phyloP scores from a whole-genome alignment of 768 basidiomycete genomes.

The Amanita polypyramis region DNA sequence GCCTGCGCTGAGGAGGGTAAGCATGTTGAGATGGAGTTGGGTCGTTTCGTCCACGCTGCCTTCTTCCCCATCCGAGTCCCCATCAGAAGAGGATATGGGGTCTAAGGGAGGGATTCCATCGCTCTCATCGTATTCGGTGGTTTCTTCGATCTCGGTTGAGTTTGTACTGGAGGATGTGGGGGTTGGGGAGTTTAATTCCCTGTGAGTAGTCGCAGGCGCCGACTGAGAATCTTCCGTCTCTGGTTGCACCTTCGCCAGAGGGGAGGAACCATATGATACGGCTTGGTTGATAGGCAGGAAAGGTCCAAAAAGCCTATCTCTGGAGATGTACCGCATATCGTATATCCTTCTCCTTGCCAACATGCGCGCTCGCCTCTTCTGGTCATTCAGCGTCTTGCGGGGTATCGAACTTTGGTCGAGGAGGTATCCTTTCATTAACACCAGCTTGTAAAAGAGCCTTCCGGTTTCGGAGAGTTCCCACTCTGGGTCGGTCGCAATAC shows the following conservation, averaged over 20 bases:
- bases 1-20: not conserved
- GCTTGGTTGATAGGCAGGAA: constrained; percentile 17
- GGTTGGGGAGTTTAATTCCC: too few species aligned
- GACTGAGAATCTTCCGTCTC: not conserved
- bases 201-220: too few species aligned
- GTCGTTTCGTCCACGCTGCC: not conserved
- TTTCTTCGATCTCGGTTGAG: too few species aligned
- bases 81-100: too few species aligned
- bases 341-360: constrained; percentile 24
- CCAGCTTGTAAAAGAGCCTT: constrained; percentile 29
- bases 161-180: too few species aligned
- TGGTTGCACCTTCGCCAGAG: not conserved
- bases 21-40: not conserved
- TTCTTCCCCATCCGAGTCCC: too few species aligned
- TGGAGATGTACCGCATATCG: constrained; percentile 22
- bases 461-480: constrained; percentile 21
- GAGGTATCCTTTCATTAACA: constrained; percentile 34
- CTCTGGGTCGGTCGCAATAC: constrained; percentile 9
- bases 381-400: not conserved
- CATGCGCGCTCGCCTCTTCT: not conserved
- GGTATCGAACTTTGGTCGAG: constrained; percentile 11
- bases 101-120: too few species aligned
- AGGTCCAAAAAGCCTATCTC: constrained; percentile 25
- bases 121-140: too few species aligned
- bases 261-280: not conserved